These are phyloP conservation scores for Bruguiera hainesii DNA, from an alignment of 441 rosid genomes.

Conservation along the genomic window DNA sequence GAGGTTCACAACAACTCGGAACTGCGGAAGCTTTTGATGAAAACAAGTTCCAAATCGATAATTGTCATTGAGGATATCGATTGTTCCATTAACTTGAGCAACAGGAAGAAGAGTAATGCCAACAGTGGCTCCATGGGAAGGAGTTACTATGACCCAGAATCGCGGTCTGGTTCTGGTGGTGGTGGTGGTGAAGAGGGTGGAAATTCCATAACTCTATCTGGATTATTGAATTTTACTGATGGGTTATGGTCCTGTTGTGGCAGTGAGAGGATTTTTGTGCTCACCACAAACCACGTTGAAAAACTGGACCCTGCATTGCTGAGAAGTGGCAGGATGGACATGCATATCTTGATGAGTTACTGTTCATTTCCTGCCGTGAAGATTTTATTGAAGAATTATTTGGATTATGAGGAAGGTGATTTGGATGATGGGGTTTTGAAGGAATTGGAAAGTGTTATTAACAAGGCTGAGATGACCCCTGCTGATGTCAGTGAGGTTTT, in stretches of 20 bases:
- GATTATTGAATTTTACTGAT: slow-evolving; percentile 82
- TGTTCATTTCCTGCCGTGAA: slow-evolving; percentile 60
- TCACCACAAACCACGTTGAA: slow-evolving; percentile 88
- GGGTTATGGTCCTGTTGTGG: slow-evolving; percentile 98
- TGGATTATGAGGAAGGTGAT: slow-evolving; percentile 39
- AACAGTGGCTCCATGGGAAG: slow-evolving; percentile 10
- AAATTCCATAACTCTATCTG: slow-evolving; percentile 70
- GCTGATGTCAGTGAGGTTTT: slow-evolving; percentile 85
- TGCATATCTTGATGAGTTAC: slow-evolving; percentile 85
- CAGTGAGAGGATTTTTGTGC: slow-evolving; percentile 84
- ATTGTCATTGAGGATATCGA: slow-evolving; percentile 94
- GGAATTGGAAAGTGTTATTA: slow-evolving; percentile 43
- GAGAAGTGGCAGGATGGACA: slow-evolving; percentile 90
- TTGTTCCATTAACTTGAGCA: slow-evolving; percentile 65
- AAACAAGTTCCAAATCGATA: slow-evolving; percentile 77
- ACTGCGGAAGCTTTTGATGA: slow-evolving; percentile 63
- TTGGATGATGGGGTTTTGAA: slow-evolving; percentile 28
- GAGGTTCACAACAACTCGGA: slow-evolving; percentile 78
- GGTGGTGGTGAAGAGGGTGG: slow-evolving; percentile 40
- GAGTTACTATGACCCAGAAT: slow-evolving; percentile 39
- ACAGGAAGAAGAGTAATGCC: slow-evolving; percentile 35
- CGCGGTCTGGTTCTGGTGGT: slow-evolving; percentile 35
- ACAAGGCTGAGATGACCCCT: slow-evolving; percentile 76
- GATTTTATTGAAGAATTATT: slow-evolving; percentile 69
- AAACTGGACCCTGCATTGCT: slow-evolving; percentile 80